A percentile compares a stretch with the other conserved stretches of the same genome.
Conservation (phyloP, 805 yeast genomes). For the Maudiozyma turicensis region DNA sequence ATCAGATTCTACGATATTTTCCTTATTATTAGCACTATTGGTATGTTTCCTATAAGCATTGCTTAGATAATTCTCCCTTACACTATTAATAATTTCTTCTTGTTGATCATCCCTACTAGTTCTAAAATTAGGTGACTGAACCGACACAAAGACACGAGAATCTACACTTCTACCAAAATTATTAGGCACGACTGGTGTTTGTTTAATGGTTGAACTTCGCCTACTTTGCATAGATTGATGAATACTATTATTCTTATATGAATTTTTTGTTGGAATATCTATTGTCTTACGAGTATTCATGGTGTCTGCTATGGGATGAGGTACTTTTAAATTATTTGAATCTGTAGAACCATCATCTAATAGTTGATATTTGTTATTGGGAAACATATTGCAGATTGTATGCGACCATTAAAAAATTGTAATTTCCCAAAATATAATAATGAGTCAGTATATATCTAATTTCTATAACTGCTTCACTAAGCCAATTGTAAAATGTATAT, state of each 20-base stretch:
- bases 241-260: not conserved
- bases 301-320: not conserved
- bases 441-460: too few relatives aligned
- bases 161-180: conserved; percentile 1
- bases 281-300: not conserved
- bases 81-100: conserved; percentile 25
- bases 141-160: conserved; percentile 20
- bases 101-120: conserved; percentile 16
- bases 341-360: not conserved
- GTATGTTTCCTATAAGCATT: conserved; percentile 3
- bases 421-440: too few relatives aligned
- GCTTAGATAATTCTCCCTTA: conserved; percentile 24
- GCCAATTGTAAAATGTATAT: too few relatives aligned
- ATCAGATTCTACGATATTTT: not conserved
- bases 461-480: too few relatives aligned
- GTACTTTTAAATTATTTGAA: not conserved
- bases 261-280: not conserved
- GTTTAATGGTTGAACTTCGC: conserved; percentile 4
- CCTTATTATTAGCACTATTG: not conserved
- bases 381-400: not conserved
- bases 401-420: not conserved
- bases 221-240: conserved; percentile 1
- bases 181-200: not conserved
- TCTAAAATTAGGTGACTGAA: conserved; percentile 27
- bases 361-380: not conserved